Evolutionary conservation across 345 rosid genomes (phyloP).

Genomic region (Citrus glauca): DNA sequence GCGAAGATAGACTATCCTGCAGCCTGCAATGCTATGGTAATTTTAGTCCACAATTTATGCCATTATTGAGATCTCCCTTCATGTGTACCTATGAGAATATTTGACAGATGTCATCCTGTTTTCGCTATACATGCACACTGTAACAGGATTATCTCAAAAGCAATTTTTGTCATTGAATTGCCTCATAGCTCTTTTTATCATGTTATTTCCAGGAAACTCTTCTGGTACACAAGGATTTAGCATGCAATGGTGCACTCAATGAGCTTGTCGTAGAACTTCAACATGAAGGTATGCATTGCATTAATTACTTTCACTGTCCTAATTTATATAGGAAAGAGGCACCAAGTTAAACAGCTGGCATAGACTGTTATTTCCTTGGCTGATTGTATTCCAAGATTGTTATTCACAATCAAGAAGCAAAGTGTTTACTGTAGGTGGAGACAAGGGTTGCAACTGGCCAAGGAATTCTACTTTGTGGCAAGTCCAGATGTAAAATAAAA

Average conservation of each 20-base stretch:
- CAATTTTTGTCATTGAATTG: neutral
- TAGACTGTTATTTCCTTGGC: neutral
- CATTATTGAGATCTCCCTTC: neutral
- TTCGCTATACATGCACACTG: neutral
- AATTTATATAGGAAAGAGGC: neutral
- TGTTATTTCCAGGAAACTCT: constrained; percentile 28
- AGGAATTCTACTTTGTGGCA: neutral
- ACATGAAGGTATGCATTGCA: constrained; percentile 22
- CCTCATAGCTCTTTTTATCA: neutral
- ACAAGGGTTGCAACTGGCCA: neutral
- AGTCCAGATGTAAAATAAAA: neutral
- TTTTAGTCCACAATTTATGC: neutral
- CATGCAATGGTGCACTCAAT: constrained; percentile 6
- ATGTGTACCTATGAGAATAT: neutral
- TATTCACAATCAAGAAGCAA: neutral
- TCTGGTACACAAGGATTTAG: constrained; percentile 30
- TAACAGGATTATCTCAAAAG: neutral
- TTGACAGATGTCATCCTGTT: neutral
- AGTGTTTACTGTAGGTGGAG: neutral
- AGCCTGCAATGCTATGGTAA: constrained; percentile 97
- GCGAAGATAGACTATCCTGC: constrained; percentile 97
- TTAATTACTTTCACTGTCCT: neutral
- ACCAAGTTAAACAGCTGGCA: neutral
- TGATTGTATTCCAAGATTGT: neutral
- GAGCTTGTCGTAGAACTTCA: constrained; percentile 22